Conservation (phyloP, 176 grass and related monocot genomes). For the Raddia guianensis region DNA sequence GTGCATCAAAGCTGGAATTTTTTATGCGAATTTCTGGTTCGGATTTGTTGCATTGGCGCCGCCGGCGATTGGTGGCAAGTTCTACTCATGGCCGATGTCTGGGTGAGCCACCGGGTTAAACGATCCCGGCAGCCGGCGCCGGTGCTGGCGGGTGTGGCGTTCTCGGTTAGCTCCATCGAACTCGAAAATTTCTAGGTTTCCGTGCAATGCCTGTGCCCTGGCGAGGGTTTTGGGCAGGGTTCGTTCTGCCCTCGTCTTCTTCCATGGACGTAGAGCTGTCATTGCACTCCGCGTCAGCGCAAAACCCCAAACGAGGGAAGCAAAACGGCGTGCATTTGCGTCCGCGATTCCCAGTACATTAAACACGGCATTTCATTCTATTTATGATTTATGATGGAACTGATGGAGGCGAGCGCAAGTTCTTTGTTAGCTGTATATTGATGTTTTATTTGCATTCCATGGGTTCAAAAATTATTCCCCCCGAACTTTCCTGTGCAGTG, state of each 20-base stretch:
- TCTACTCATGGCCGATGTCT: not conserved
- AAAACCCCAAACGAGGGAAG: slow-evolving; percentile 6
- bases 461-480: not conserved
- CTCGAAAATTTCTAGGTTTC: slow-evolving; percentile 7
- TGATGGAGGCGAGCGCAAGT: not conserved
- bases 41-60: slow-evolving; percentile 18
- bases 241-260: slow-evolving; percentile 9
- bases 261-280: not conserved
- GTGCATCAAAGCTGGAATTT: not conserved
- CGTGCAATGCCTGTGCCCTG: not conserved
- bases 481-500: slow-evolving; percentile 31
- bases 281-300: slow-evolving; percentile 5
- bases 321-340: not conserved
- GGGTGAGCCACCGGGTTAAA: not conserved
- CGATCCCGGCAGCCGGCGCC: not conserved
- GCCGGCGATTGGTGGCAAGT: not conserved
- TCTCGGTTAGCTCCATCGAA: not conserved
- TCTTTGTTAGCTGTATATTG: not conserved
- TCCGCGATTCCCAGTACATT: not conserved
- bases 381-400: not conserved
- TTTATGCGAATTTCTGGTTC: not conserved
- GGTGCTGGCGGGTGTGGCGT: not conserved
- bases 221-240: slow-evolving; percentile 32
- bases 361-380: not conserved
- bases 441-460: slow-evolving; percentile 8